Evolutionary conservation across 352 stramenopile genomes (phyloP), one percentile per base, ranked within the genome.

Genomic region (Phytophthora idaei): DNA sequence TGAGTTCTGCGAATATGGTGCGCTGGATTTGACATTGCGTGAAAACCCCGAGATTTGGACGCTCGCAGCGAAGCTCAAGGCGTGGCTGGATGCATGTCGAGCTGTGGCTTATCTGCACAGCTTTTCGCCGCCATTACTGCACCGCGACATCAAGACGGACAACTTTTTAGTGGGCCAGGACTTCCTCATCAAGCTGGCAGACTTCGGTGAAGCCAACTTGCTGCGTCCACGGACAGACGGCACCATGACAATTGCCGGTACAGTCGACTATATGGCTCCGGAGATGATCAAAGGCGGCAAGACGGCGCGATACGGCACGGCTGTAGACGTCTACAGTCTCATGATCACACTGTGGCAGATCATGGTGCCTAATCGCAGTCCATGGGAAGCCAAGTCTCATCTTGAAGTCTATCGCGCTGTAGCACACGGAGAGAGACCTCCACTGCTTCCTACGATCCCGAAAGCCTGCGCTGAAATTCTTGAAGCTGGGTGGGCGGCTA

Each of bases 311-410:
- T 95, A 95, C 29, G 87, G 77, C 61, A 91, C 87, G 0, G 85
- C 80, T 4, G 85, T 92, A 1, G 87, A 95, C 52, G 86, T 93
- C 25, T 95, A 95, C 73, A 94, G 85, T 57, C 62, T 95, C 7
- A 93, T 93, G 83, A 93, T 95, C 59, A 95, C 87, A 50, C 64
- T 95, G 9, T 95, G 87, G 87, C 85, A 95, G 67, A 95, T 95
- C 64, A 85, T 95, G 76, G 85, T 94, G 32, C 87, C 87, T 1
- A 78, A 76, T 32, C 80, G 78, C 0, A 93, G 80, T 67, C 87
- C 87, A 9, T 95, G 87, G 87, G 81, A 86, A 41, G 66, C 69
- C 61, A 87, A 85, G 37, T 85, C 85, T 8, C 87, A 95, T 44
- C 67, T 95, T 11, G 77, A 95, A 67, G 87, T 95, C 34, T 95